phyloP scores from a whole-genome alignment of 441 rosid genomes.

The Arabidopsis lyrata region DNA sequence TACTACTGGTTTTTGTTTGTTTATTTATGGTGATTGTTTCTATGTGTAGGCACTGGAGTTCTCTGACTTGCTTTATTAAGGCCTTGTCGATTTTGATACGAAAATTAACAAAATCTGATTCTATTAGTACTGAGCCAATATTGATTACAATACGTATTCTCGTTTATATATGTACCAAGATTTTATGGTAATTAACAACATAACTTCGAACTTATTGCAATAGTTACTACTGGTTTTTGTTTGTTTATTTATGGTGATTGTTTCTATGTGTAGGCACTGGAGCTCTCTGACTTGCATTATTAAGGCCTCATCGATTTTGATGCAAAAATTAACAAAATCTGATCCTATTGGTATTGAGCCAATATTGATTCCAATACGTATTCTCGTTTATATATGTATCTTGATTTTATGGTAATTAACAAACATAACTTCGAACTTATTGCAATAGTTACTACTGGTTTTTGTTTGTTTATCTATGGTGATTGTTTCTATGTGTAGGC shows the following conservation, averaged over 20 bases:
- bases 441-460: too few relatives aligned
- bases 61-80: conserved; percentile 79
- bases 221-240: neutral
- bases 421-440: too few relatives aligned
- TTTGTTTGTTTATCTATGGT: too few relatives aligned
- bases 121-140: neutral
- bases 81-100: conserved; percentile 66
- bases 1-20: neutral
- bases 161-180: neutral
- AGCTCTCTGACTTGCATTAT: conserved; percentile 73
- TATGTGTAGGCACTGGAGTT: conserved; percentile 70
- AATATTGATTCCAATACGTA: neutral
- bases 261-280: conserved; percentile 62
- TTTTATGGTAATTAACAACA: conserved; percentile 58
- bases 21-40: neutral
- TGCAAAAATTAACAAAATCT: conserved; percentile 26
- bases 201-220: neutral
- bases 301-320: conserved; percentile 73
- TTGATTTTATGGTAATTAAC: too few relatives aligned
- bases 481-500: too few relatives aligned
- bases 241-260: neutral
- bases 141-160: neutral
- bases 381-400: neutral
- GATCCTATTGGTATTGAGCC: neutral
- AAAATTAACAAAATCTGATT: neutral